Conservation (phyloP, 441 rosid genomes). For the Populus hybrid region DNA sequence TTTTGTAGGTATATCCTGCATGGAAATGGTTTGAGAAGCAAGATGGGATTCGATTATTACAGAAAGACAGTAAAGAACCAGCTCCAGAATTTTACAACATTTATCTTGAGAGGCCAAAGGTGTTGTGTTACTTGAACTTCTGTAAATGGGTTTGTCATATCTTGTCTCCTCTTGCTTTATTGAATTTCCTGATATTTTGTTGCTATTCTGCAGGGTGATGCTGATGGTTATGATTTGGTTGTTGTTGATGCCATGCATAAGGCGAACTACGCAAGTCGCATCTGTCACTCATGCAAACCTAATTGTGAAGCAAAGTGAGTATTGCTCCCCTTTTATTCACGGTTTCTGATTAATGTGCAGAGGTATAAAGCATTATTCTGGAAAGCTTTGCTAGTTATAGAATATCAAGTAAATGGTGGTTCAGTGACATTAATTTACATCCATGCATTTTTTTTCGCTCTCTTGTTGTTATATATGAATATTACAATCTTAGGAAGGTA, state of each 20-base stretch:
- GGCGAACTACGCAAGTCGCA: slow-evolving; percentile 99
- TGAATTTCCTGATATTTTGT: slow-evolving; percentile 23
- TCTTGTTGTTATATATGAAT: not conserved
- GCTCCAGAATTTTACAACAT: slow-evolving; percentile 99
- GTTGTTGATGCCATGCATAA: slow-evolving; percentile 99
- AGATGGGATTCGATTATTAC: slow-evolving; percentile 97
- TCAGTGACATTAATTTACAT: not conserved
- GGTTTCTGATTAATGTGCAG: slow-evolving; percentile 11
- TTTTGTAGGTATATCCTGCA: slow-evolving; percentile 91
- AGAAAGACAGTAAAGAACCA: slow-evolving; percentile 91
- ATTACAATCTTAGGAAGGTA: not conserved
- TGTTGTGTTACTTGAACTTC: slow-evolving; percentile 20
- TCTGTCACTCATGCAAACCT: slow-evolving; percentile 99
- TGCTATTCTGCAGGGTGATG: slow-evolving; percentile 78
- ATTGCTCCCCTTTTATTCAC: slow-evolving; percentile 6
- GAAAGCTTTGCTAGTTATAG: not conserved
- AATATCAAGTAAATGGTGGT: not conserved
- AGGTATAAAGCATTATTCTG: not conserved
- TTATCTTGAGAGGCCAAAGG: slow-evolving; percentile 99
- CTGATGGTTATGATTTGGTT: slow-evolving; percentile 98
- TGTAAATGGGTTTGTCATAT: not conserved
- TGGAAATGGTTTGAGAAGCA: slow-evolving; percentile 99
- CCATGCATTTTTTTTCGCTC: not conserved
- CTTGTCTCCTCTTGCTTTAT: slow-evolving; percentile 5
- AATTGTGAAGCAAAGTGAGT: slow-evolving; percentile 99